These are phyloP conservation scores for Smittium culicis DNA, from an alignment of 371 early-diverging fungal species.

Conservation along the genomic window DNA sequence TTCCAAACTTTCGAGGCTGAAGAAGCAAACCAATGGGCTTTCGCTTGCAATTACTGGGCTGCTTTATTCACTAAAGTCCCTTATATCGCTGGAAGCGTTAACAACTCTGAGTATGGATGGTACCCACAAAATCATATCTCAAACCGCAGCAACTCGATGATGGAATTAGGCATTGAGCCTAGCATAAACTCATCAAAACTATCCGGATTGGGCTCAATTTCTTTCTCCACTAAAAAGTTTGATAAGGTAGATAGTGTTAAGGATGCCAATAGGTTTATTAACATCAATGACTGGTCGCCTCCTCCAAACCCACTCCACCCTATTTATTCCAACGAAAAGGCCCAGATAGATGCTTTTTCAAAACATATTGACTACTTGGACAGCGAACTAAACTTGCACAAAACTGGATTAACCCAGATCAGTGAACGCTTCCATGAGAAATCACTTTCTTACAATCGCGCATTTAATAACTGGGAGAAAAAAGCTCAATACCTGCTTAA, in stretches of 20 bases:
- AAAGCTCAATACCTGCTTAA: slow-evolving; percentile 68
- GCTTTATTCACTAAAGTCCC: slow-evolving; percentile 77
- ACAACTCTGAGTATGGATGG: slow-evolving; percentile 87
- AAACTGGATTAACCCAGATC: slow-evolving; percentile 29
- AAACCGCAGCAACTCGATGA: slow-evolving; percentile 15
- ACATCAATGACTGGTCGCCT: slow-evolving; percentile 32
- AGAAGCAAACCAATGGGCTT: slow-evolving; percentile 64
- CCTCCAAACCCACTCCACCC: slow-evolving; percentile 30
- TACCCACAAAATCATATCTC: slow-evolving; percentile 37
- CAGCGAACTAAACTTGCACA: slow-evolving; percentile 31
- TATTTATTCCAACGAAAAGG: slow-evolving; percentile 26
- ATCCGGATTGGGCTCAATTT: background rate
- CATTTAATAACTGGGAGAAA: slow-evolving; percentile 71
- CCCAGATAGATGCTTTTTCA: slow-evolving; percentile 29
- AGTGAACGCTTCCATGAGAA: slow-evolving; percentile 39
- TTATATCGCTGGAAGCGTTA: slow-evolving; percentile 54
- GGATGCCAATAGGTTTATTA: slow-evolving; percentile 20
- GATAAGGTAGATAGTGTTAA: slow-evolving; percentile 15
- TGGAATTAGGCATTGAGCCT: slow-evolving; percentile 8
- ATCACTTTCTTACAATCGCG: slow-evolving; percentile 44
- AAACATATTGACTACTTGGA: slow-evolving; percentile 32
- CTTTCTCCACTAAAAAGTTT: background rate
- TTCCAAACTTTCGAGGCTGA: slow-evolving; percentile 57
- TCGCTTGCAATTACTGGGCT: slow-evolving; percentile 81
- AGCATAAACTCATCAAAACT: background rate